These are phyloP conservation scores for Thraustochytrium striatum DNA, from an alignment of 352 stramenopile species.

Conservation along the genomic window DNA sequence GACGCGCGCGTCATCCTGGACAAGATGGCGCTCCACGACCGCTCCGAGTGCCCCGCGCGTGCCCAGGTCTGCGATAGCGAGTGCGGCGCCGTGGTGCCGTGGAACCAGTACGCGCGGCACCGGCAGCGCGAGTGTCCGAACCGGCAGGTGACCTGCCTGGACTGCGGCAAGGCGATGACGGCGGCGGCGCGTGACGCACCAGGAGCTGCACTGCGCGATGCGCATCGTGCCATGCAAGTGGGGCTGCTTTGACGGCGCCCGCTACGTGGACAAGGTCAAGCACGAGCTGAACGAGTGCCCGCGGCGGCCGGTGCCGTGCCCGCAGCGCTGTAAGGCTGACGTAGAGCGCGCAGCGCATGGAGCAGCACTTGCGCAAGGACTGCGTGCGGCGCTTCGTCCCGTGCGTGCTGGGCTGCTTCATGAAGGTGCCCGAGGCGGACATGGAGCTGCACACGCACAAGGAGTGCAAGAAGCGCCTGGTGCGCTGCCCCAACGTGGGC, in stretches of 20 bases:
- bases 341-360: conserved; percentile 41
- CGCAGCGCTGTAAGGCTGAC: conserved; percentile 2
- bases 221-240: conserved; percentile 47
- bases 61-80: conserved; percentile 48
- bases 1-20: conserved; percentile 43
- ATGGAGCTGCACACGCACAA: conserved; percentile 50
- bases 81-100: conserved; percentile 48
- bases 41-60: conserved; percentile 43
- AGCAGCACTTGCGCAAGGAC: conserved; percentile 33
- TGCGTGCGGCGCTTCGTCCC: conserved; percentile 42
- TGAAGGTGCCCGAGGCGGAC: conserved; percentile 47
- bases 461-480: conserved; percentile 47
- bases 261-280: conserved; percentile 1
- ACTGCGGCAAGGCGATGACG: conserved; percentile 50
- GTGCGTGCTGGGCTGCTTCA: conserved; percentile 35
- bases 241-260: conserved; percentile 10
- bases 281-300: conserved; percentile 33
- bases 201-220: conserved; percentile 44
- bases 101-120: conserved; percentile 50
- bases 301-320: conserved; percentile 43
- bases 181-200: conserved; percentile 45
- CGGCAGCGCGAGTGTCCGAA: conserved; percentile 38
- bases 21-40: conserved; percentile 49
- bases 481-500: conserved; percentile 46
- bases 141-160: conserved; percentile 43